phyloP scores from a whole-genome alignment of 371 early-diverging fungal species.

The Nematocida sp. region DNA sequence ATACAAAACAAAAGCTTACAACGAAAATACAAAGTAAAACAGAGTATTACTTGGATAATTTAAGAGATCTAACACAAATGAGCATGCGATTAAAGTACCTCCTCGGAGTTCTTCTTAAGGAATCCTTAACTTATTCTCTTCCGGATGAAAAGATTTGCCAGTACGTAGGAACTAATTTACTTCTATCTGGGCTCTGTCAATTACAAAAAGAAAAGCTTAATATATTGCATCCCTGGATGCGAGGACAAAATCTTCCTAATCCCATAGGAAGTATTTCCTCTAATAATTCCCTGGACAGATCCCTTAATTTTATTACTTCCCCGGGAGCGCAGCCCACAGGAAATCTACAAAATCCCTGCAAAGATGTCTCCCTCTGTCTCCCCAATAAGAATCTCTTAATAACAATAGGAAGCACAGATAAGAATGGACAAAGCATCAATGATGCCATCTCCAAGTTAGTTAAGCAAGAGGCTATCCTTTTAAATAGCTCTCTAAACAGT shows the following conservation, averaged over 20 bases:
- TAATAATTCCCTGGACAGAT: no score
- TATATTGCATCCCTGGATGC: slow-evolving; percentile 41
- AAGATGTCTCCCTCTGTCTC: background rate
- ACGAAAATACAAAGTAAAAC: slow-evolving; percentile 20
- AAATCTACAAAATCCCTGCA: no score
- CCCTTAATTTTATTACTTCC: no score
- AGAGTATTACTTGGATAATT: slow-evolving; percentile 25
- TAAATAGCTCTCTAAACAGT: background rate
- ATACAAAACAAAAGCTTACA: background rate
- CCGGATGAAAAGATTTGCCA: background rate
- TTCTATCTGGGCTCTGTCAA: slow-evolving; percentile 3
- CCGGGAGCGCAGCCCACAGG: no score
- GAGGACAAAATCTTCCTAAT: slow-evolving; percentile 35
- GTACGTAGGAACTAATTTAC: background rate
- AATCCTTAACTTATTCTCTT: no score
- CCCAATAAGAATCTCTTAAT: slow-evolving; percentile 31
- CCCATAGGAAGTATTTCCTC: background rate
- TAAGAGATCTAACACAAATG: slow-evolving; percentile 1
- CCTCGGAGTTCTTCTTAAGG: background rate
- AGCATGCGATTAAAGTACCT: background rate
- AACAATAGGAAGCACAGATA: slow-evolving; percentile 50
- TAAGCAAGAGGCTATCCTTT: no score
- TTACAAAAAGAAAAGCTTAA: slow-evolving; percentile 6
- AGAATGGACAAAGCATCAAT: slow-evolving; percentile 24
- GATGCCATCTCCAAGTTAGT: slow-evolving; percentile 32